Conservation (phyloP, 2,329 filamentous ascomycete species). For the Leptosphaerulina australis region DNA sequence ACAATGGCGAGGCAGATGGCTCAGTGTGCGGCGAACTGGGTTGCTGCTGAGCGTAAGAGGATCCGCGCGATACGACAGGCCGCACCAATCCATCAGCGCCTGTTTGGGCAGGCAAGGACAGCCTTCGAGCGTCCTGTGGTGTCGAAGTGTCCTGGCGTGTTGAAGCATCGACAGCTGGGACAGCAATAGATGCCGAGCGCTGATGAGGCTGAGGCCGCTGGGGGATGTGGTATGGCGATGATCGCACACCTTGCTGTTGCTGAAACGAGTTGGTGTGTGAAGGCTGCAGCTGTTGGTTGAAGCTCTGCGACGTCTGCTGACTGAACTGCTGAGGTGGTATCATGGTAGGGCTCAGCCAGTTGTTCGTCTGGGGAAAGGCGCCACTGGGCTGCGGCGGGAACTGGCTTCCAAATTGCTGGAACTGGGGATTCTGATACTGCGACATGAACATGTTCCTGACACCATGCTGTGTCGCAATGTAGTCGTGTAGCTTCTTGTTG, state of each 20-base stretch:
- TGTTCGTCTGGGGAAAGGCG: conserved; percentile 28
- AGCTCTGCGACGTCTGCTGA: conserved; percentile 34
- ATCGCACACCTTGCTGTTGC: conserved; percentile 47
- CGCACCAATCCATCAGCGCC: conserved; percentile 22
- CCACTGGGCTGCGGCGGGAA: conserved; percentile 29
- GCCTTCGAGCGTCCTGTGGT: conserved; percentile 43
- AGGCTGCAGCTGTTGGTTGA: conserved; percentile 24
- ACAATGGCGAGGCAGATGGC: conserved; percentile 21
- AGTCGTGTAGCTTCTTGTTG: conserved; percentile 66
- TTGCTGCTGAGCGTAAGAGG: conserved; percentile 26
- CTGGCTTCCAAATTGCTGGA: conserved; percentile 26
- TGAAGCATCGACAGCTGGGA: conserved; percentile 46
- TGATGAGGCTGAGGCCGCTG: conserved; percentile 47
- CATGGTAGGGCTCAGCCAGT: conserved; percentile 42
- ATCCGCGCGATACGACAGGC: conserved; percentile 29
- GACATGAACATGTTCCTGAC: conserved; percentile 55
- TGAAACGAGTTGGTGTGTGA: conserved; percentile 33
- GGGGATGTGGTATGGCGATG: conserved; percentile 56
- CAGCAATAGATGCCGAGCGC: conserved; percentile 54
- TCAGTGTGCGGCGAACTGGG: conserved; percentile 33
- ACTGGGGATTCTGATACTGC: conserved; percentile 32
- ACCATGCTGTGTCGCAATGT: conserved; percentile 63
- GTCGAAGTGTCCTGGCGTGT: conserved; percentile 28
- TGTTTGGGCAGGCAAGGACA: conserved; percentile 52
- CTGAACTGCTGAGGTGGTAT: conserved; percentile 44